Conservation (phyloP, 805 yeast species). For the Naumovozyma castellii region DNA sequence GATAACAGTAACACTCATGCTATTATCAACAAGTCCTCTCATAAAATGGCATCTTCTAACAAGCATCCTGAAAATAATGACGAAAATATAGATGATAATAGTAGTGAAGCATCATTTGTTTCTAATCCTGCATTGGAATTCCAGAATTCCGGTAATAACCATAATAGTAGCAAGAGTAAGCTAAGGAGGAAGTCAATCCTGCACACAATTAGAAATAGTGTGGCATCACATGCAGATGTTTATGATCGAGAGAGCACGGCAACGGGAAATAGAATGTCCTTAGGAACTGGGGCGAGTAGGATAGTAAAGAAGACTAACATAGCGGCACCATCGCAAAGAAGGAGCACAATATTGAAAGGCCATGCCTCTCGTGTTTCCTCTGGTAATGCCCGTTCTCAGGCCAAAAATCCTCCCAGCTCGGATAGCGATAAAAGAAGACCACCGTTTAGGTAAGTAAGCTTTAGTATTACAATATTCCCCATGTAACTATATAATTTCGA, state of each 20-base stretch:
- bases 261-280: conserved; percentile 6
- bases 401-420: conserved; percentile 3
- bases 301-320: conserved; percentile 1
- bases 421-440: conserved; percentile 13
- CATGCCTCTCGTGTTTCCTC: conserved; percentile 5
- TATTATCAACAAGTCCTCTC: no score
- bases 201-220: conserved; percentile 26
- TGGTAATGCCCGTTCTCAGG: conserved; percentile 1
- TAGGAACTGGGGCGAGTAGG: conserved; percentile 14
- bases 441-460: conserved; percentile 17
- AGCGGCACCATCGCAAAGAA: conserved; percentile 3
- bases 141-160: no score
- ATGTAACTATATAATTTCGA: no score
- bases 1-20: no score
- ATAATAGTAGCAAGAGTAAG: conserved; percentile 10
- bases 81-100: conserved; percentile 19
- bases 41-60: background rate
- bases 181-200: conserved; percentile 27
- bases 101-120: conserved; percentile 29
- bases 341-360: conserved; percentile 2
- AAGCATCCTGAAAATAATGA: conserved; percentile 2
- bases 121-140: conserved; percentile 18
- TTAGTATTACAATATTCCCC: no score
- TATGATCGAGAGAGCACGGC: background rate
- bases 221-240: conserved; percentile 6